Evolutionary conservation across 805 yeast species (phyloP), one percentile per base, ranked within the genome.

Genomic region (Hanseniaspora lindneri): DNA sequence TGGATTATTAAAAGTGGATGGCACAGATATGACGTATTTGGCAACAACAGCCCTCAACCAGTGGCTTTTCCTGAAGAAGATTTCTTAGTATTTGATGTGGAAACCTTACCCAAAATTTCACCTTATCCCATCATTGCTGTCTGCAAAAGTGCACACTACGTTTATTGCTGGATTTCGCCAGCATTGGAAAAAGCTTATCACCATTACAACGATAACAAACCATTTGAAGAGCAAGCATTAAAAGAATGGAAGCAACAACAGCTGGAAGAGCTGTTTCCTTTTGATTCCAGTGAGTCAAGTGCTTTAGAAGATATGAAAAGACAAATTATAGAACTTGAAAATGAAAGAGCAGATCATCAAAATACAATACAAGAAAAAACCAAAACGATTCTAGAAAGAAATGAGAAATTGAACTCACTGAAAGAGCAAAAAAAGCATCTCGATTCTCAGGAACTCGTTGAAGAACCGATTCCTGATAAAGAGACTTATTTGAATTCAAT

Each of bases 151-250:
- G 60, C 70, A 0, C 67, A 72, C 9, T 94, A 95, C 0, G 87
- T 96, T 95, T 92, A 88, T 59, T 78, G 80, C 0, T 92, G 99
- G 99, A 79, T 86, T 8, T 86, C 95, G 0, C 98, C 99, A 0
- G 79, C 73, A 60, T 61, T 92, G 19, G 77, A 2, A 28, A 21
- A 37, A 19, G 48, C 48, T 6, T 36, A 44, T 40, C 55, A 1
- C 40, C 53, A 1, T 17, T 44, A 44, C 16, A 44, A 20, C 4
- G n/a, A 9, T 7, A 44, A 34, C 56, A 51, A 17, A 16, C 24
- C 37, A 19, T 17, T n/a, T 2, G 48, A 44, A 29, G 25, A 37
- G 24, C 33, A 37, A 9, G 19, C 21, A 6, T 13, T 44, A 13
- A 11, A 16, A 20, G 24, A 44, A 6, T 44, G 48, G 48, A 44